Evolutionary conservation across 768 basidiomycete genomes (phyloP), one percentile per base, ranked within the genome.

Genomic region (Rubroboletus satanas): DNA sequence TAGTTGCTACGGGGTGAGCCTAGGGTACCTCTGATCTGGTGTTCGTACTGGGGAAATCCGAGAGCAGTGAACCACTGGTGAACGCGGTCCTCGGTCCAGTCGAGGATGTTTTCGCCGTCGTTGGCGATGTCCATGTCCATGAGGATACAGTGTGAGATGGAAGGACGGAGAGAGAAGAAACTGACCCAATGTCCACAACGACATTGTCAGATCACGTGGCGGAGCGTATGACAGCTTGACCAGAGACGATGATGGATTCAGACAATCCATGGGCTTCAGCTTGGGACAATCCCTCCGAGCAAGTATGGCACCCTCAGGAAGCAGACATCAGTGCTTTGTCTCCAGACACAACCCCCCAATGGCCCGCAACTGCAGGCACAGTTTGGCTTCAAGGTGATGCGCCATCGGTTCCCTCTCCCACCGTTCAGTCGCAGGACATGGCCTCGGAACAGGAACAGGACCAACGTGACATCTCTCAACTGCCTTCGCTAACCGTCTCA

Each of bases 31-130:
- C 81, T 80, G 63, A 98, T 82, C 73, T 90, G 84, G 38, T 73
- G 73, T 70, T 93, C 87, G 69, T 97, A 97, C 66, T 94, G 90
- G 2, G 87, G 81, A 70, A 86, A 88, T 4, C 94, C 95, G 41
- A 96, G 77, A 32, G 75, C 77, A 21, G 80, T 74, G 54, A 96
- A 74, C 83, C 90, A 94, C n/a, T 71, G 71, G 56, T 91, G 84
- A 5, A 98, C 95, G 58, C 87, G 85, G 48, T 76, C 68, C 71
- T 90, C 88, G 66, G 83, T 82, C 89, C 90, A 92, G 56, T 88
- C 83, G 0, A 74, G 54, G 39, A 80, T 76, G 60, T 66, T 76
- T 35, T 63, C 68, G 59, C 59, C 59, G 59, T 54, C 64, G 55
- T 59, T 57, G 57, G 64, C 49, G 50, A 63, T 63, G 61, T 69